A percentile compares a stretch with the other conserved stretches of the same genome.
Conservation (phyloP, 345 rosid species). For the Boechera stricta region DNA sequence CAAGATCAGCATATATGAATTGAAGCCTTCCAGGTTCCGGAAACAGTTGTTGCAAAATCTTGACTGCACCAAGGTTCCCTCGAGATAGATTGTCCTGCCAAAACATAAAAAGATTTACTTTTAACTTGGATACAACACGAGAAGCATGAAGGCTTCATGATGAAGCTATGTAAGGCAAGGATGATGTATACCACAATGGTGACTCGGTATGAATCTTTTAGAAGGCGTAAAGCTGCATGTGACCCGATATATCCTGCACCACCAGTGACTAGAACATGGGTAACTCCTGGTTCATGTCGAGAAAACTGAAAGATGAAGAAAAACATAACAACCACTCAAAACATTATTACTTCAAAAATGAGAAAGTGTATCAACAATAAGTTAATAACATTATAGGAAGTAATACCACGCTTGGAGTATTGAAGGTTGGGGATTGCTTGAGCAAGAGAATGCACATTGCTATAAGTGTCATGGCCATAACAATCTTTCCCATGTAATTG, state of each 20-base stretch:
- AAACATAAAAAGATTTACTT: background rate
- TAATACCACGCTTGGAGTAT: constrained; percentile 61
- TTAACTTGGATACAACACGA: constrained; percentile 10
- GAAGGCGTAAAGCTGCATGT: constrained; percentile 80
- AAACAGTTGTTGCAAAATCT: constrained; percentile 52
- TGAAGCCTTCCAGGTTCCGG: constrained; percentile 66
- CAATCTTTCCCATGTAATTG: constrained; percentile 63
- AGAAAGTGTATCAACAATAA: background rate
- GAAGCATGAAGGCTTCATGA: background rate
- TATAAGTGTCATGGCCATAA: constrained; percentile 71
- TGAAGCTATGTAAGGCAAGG: background rate
- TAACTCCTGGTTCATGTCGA: constrained; percentile 64
- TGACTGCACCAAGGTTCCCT: constrained; percentile 60
- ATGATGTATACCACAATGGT: constrained; percentile 71
- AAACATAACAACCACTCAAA: background rate
- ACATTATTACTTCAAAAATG: background rate
- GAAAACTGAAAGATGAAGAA: constrained; percentile 58
- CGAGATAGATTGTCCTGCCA: constrained; percentile 64
- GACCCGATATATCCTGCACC: constrained; percentile 97
- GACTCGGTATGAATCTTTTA: constrained; percentile 75
- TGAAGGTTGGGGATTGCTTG: constrained; percentile 64
- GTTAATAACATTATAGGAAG: background rate
- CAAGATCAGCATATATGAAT: constrained; percentile 61
- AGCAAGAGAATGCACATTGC: constrained; percentile 85
- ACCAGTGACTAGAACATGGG: constrained; percentile 93